Percentiles rank a stretch among this genome's conserved stretches.
Evolutionary conservation across 2,329 filamentous ascomycete genomes (phyloP).

Genomic region (Paraphoma sp.): DNA sequence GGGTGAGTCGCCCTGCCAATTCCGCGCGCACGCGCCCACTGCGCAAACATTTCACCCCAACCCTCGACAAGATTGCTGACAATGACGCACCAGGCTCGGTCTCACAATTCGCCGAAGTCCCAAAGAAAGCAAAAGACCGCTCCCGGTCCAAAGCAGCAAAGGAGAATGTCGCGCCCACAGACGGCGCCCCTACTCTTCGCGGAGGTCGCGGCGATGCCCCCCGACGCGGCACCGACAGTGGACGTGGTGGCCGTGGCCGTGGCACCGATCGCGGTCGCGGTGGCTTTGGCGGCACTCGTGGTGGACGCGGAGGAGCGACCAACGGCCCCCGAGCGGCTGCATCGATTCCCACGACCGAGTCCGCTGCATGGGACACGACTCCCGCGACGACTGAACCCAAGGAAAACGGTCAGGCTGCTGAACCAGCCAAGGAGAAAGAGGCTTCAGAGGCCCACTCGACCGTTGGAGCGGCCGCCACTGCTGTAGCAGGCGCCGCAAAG

Average conservation of each 20-base stretch:
- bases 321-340: conserved; percentile 63
- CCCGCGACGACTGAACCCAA: conserved; percentile 34
- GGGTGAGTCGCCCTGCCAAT: conserved; percentile 58
- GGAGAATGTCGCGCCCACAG: conserved; percentile 62
- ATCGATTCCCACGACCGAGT: conserved; percentile 76
- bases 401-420: conserved; percentile 27
- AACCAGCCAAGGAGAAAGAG: conserved; percentile 12
- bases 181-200: conserved; percentile 48
- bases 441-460: conserved; percentile 22
- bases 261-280: conserved; percentile 63
- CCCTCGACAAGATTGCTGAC: neutral
- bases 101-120: conserved; percentile 82
- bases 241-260: conserved; percentile 64
- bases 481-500: conserved; percentile 49
- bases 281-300: conserved; percentile 52
- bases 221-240: conserved; percentile 42
- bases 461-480: conserved; percentile 22
- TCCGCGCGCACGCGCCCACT: neutral
- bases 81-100: conserved; percentile 66
- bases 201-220: conserved; percentile 28
- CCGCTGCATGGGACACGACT: conserved; percentile 65
- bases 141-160: conserved; percentile 73
- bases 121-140: conserved; percentile 74
- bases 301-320: conserved; percentile 68
- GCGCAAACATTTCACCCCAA: neutral